Evolutionary conservation across 306 rosid species (phyloP).

Genomic region (Lupinus albus): DNA sequence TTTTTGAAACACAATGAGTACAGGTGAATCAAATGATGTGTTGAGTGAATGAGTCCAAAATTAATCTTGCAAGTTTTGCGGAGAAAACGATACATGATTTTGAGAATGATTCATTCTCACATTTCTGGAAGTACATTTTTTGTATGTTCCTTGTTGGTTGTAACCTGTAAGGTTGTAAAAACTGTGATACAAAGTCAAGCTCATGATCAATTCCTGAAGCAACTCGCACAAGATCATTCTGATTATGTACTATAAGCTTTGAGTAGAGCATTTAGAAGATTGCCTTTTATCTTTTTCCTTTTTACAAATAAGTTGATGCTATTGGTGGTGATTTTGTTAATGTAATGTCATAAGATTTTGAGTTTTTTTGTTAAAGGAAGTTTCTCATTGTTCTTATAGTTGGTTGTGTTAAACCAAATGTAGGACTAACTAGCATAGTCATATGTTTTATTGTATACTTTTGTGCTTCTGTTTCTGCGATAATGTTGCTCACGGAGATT

Average conservation of each 20-base stretch:
- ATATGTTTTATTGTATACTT: not conserved
- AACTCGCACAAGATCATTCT: not conserved
- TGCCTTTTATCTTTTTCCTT: not conserved
- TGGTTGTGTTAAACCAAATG: not conserved
- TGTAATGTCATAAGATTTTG: not conserved
- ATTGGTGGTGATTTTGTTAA: not conserved
- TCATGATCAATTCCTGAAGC: too few relatives aligned
- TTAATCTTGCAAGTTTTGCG: not conserved
- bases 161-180: not conserved
- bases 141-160: not conserved
- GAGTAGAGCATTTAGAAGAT: not conserved
- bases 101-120: not conserved
- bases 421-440: not conserved
- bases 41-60: not conserved
- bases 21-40: not conserved
- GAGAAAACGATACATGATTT: not conserved
- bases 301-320: constrained; percentile 2
- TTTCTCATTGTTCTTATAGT: not conserved
- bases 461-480: not conserved
- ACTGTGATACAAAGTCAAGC: not conserved
- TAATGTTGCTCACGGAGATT: too few relatives aligned
- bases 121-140: not conserved
- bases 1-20: not conserved
- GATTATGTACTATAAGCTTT: constrained; percentile 8
- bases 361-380: not conserved